Base-by-base conservation (phyloP, 768 basidiomycete species). In the Mycena metata region DNA sequence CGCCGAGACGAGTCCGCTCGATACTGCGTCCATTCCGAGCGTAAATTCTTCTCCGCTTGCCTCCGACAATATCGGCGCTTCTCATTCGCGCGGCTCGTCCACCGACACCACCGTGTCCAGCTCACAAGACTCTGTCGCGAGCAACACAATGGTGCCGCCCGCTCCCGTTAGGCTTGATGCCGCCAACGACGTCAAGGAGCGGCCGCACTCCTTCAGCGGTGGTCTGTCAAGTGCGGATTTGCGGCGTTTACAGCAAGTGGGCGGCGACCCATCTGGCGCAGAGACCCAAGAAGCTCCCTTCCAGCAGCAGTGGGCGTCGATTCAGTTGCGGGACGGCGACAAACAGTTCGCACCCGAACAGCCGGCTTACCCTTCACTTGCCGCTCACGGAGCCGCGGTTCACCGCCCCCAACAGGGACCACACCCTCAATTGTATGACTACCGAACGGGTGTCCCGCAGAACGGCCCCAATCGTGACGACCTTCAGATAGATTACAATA, bases 21-120 rank as follows among this genome's bases (percentile, higher is more conserved):
- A 93, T 76, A 88, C 90, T 12, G 87, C 88, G 39, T 93, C 91
- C 36, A 89, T 85, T 74, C 84, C 88, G 59, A 93, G 92, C 76
- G 82, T 89, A 55, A 90, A 88, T 72, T 93, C 92, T 55, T 92
- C 92, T 41, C 91, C 92, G 21, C 88, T 90, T 60, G 80, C 85
- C 49, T 85, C 89, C 69, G 91, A 92, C 78, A 86, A 86, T 67
- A 88, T 89, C 73, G 84, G 81, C 60, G 84, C 88, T 33, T 89
- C 90, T 69, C 93, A 94, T 79, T 94, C 93, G 69, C 89, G 93
- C 61, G 93, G 91, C 59, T 93, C 92, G 30, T 94, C 93, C n/a
- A 89, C 90, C 69, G 93, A 94, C 79, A 91, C 90, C 36, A 85
- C 89, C 33, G 83, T 85, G 55, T 89, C 88, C 6, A 84, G 83